Evolutionary conservation across 2,329 filamentous ascomycete genomes (phyloP), one percentile per base, ranked within the genome.

Genomic region (Colletotrichum salicis): DNA sequence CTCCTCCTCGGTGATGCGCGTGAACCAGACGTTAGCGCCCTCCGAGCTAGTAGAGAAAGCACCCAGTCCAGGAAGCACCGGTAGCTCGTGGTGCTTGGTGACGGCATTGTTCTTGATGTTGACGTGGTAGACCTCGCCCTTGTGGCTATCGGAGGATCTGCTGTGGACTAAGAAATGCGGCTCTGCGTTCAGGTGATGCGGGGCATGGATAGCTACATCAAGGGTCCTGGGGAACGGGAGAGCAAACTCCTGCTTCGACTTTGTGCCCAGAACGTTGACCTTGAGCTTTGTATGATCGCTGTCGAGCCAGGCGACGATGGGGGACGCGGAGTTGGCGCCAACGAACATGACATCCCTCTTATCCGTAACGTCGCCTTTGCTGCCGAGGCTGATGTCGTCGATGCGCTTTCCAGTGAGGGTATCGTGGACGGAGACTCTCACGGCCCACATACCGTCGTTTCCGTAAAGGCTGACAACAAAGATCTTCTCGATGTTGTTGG

Each of bases 81-180:
- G 93, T 13, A 98, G 86, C 33, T 92, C 90, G 79, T 97, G 97
- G 0, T 92, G 92, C 80, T 94, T 94, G n/a, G 86, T 88, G 33
- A 96, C 87, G 22, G 87, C 88, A 65, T 87, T 89, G 71, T 86
- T 91, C 82, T 92, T 92, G 63, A 94, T 81, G 76, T 97, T 89
- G 71, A 97, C 88, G 77, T 97, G 94, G 78, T 92, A 98, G 35
- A 98, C 92, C 73, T 97, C 93, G 3, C 93, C 96, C 85, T 93
- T 94, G 78, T 95, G 93, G 22, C 90, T 90, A 3, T 85, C 85
- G 45, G 86, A 86, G 0, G 94, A 94, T 76, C 91, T 87, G 76
- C 90, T 94, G 76, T 97, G 93, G 5, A 97, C 93, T 37, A 98
- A 84, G 83, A 98, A 97, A 83, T 97, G 94, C 48, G 94, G 87